A percentile compares a stretch with the other conserved stretches of the same genome.
Evolutionary conservation across 192 early-diverging fungal species (phyloP).

Genomic region (Obelidium mucronatum): DNA sequence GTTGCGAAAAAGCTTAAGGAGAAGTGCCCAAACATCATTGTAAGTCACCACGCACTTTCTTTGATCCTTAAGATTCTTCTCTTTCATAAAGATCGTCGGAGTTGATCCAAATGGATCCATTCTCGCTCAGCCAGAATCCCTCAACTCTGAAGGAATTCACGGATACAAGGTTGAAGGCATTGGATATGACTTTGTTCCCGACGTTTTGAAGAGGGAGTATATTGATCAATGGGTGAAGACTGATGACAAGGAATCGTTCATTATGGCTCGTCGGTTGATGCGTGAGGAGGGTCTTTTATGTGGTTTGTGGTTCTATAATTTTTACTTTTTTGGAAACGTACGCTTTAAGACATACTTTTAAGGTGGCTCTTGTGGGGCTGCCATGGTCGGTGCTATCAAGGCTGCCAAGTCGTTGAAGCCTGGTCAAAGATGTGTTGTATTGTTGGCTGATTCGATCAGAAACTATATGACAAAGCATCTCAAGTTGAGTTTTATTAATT

Average conservation of each 20-base stretch:
- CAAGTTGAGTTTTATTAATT: constrained; percentile 54
- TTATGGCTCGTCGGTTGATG: constrained; percentile 95
- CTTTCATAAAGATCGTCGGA: constrained; percentile 74
- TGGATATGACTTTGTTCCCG: constrained; percentile 98
- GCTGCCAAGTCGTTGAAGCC: constrained; percentile 84
- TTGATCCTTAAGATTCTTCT: constrained; percentile 6
- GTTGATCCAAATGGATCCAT: constrained; percentile 96
- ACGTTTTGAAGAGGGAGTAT: constrained; percentile 81
- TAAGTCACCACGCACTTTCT: constrained; percentile 47
- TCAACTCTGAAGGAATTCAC: constrained; percentile 73
- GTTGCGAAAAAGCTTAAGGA: constrained; percentile 96
- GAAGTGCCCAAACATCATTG: constrained; percentile 77
- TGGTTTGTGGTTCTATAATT: constrained; percentile 52
- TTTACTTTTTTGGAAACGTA: neutral
- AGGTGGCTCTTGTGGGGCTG: constrained; percentile 90
- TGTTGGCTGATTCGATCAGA: constrained; percentile 97
- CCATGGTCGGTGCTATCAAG: constrained; percentile 86
- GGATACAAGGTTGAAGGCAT: constrained; percentile 96
- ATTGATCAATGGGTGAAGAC: constrained; percentile 98
- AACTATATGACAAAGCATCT: constrained; percentile 99
- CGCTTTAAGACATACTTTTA: neutral
- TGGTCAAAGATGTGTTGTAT: constrained; percentile 90
- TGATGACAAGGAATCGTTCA: constrained; percentile 94
- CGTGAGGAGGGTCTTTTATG: constrained; percentile 96
- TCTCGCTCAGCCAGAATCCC: constrained; percentile 83